Evolutionary conservation across 1,284 basidiomycete species (phyloP).

Genomic region (Abortiporus biennis): DNA sequence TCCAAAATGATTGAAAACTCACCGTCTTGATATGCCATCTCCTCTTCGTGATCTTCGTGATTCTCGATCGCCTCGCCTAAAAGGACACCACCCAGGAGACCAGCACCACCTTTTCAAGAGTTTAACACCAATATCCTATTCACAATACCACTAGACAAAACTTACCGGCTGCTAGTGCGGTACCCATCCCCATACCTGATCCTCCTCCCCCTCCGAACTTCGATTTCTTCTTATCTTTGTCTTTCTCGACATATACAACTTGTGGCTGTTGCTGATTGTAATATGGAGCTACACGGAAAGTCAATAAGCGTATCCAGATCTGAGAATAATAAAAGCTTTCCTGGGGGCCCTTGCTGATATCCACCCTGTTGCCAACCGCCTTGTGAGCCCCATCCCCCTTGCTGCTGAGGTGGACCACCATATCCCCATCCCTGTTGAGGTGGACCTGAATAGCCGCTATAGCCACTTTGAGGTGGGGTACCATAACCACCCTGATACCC

Average conservation of each 20-base stretch:
- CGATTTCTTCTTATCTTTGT: conserved; percentile 21
- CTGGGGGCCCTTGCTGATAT: conserved; percentile 9
- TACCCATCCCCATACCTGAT: conserved; percentile 37
- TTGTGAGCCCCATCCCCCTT: background rate
- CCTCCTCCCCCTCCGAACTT: conserved; percentile 26
- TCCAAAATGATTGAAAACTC: conserved; percentile 7
- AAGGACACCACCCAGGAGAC: conserved; percentile 52
- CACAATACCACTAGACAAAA: conserved; percentile 7
- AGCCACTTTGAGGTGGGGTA: too few species aligned
- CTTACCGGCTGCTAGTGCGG: conserved; percentile 33
- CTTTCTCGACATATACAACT: conserved; percentile 11
- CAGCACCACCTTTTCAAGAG: conserved; percentile 41
- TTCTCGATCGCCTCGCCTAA: conserved; percentile 44
- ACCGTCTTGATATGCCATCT: conserved; percentile 35
- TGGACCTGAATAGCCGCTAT: too few species aligned
- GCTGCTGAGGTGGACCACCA: background rate
- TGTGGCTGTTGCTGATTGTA: conserved; percentile 6
- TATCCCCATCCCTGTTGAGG: conserved; percentile 1
- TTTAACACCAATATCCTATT: conserved; percentile 5
- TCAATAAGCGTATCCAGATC: background rate
- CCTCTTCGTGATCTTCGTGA: conserved; percentile 31
- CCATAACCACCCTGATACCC: conserved; percentile 9
- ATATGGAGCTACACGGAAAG: background rate
- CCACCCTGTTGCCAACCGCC: background rate
- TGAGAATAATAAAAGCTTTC: background rate